Conservation (phyloP, 148 eudicot species). For the Silene conica region DNA sequence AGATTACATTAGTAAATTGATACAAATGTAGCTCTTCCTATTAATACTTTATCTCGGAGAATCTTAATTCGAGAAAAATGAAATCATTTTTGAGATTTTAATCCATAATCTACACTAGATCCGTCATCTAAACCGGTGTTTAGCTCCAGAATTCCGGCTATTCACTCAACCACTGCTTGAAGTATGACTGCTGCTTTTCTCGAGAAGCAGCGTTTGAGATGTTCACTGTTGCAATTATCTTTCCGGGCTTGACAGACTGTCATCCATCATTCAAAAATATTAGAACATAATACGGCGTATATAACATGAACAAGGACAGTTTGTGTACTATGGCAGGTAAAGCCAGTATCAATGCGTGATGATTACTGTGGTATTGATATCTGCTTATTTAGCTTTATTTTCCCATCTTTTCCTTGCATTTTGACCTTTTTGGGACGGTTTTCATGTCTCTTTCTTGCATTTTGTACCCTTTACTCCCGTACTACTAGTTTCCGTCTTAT, state of each 20-base stretch:
- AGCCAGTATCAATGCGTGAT: background rate
- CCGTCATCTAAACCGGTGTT: background rate
- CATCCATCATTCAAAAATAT: conserved; percentile 12
- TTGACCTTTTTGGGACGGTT: too few relatives aligned
- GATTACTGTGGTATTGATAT: too few relatives aligned
- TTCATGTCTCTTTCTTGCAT: too few relatives aligned
- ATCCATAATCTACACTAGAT: background rate
- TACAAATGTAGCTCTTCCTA: background rate
- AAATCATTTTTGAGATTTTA: background rate
- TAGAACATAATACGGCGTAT: too few relatives aligned
- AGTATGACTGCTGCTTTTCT: conserved; percentile 57
- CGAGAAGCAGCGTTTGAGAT: conserved; percentile 46
- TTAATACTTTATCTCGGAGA: background rate
- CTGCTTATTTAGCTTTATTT: too few relatives aligned
- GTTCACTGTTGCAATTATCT: conserved; percentile 70
- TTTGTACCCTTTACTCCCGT: too few relatives aligned
- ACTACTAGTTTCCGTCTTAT: too few relatives aligned
- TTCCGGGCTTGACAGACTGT: conserved; percentile 57
- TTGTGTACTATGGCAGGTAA: background rate
- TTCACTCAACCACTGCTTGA: conserved; percentile 47
- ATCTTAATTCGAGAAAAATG: background rate
- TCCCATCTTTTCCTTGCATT: too few relatives aligned
- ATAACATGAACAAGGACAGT: background rate
- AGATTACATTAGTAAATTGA: background rate
- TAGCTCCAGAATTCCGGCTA: conserved; percentile 7